Evolutionary conservation across 805 yeast species (phyloP), one percentile per base, ranked within the genome.

Genomic region (Isabelozyma gotoi): DNA sequence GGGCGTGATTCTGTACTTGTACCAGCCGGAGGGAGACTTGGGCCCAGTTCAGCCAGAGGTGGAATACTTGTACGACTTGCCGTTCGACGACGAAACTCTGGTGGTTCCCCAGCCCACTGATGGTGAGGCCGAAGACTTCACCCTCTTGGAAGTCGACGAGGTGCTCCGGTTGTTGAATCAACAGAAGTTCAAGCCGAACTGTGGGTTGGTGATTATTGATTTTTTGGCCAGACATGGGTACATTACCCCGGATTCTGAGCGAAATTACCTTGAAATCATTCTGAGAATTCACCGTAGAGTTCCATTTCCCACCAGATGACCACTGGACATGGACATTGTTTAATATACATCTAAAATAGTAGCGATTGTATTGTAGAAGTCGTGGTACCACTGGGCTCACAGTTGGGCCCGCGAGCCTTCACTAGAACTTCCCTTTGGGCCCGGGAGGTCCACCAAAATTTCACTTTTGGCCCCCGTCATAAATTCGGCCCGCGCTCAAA

Each of bases 11-110:
- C 78, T 88, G 16, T 94, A 94, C 59, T 64, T 84, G 44, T 81
- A 73, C 56, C 39, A 36, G 18, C 63, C 70, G 1, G 46, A 53
- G 2, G 60, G 64, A 1, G 44, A 78, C 42, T 56, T 59, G 0
- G 84, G 84, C 0, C 68, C 82, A n/a, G 78, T 84, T 10, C 97
- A 91, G 58, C 97, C 97, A 0, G 99, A 94, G 61, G 82, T 87
- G 7, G 92, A 90, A 58, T 87, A 81, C 55, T 65, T 85, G 4
- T 94, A 80, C 59, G 99, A 94, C 54, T 51, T 94, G 41, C 65
- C 65, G 39, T 76, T 82, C 60, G 76, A 73, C 20, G 71, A 67
- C 15, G 74, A 65, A 20, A 60, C 39, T 32, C 62, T 45, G 57
- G 68, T 31, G 33, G 50, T 47, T 82, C 97, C 75, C 4, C 49